Evolutionary conservation across 306 rosid genomes (phyloP), one percentile per base, ranked within the genome.

Genomic region (Boehmeria nivea): DNA sequence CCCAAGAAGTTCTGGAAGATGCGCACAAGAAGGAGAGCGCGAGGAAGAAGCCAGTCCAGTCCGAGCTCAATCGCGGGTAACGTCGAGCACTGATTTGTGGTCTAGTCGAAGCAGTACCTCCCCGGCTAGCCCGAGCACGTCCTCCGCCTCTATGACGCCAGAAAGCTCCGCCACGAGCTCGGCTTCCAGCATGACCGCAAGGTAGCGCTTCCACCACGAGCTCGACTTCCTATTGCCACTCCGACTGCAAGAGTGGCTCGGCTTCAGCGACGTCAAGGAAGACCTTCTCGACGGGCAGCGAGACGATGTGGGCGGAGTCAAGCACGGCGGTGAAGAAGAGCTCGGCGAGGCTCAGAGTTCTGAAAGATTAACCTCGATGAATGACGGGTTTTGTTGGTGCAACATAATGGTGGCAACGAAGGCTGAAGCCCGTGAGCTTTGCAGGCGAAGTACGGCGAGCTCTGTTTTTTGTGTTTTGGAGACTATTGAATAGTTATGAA

Each of bases 121-220:
- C 76, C 77, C 54, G 61, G 65, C 45, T 85, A 84, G 42, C 89
- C 93, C 21, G 87, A 87, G 52, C 93, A 76, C 39, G 87, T 87
- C 20, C 75, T 87, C 59, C 95, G 73, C 65, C 96, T 91, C 53
- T 95, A 87, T 57, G 87, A 84, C 54, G 95, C 99, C 52, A 93
- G 87, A 8, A 91, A 87, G 70, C 87, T 91, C 66, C 59, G 84
- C 79, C 96, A 84, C 61, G 96, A 91, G 70, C 83, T 91, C 12
- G 99, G 96, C 25, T 91, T 84, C 70, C 98, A 93, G 0, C 83
- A 93, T 19, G 96, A 95, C 66, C 89, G 95, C 20, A 91, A 83
- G 36, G 67, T 91, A 78, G 20, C 81, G 79, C 43, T 87, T 76
- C 17, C 64, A 87, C 47, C 73, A 52, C 16, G 82, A 70, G 16